A percentile compares a stretch with the other conserved stretches of the same genome.
phyloP scores from a whole-genome alignment of 169 alveolate species.

The Cyclospora cayetanensis region DNA sequence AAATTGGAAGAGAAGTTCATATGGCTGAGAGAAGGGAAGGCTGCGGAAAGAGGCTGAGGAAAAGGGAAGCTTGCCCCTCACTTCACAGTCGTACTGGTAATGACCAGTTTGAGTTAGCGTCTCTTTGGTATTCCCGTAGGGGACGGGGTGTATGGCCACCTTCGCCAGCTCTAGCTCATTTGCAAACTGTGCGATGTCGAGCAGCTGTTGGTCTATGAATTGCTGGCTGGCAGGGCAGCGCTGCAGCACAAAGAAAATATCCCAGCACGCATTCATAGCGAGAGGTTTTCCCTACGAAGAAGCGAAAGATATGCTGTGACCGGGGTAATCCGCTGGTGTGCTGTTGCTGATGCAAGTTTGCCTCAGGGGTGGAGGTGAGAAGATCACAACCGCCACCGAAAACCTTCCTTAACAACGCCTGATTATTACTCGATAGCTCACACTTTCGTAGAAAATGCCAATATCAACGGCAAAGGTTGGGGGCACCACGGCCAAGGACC shows the following conservation, averaged over 20 bases:
- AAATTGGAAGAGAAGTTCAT: too few relatives aligned
- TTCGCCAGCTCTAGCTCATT: conserved; percentile 24
- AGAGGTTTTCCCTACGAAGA: background rate
- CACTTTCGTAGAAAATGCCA: conserved; percentile 27
- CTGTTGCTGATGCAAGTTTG: background rate
- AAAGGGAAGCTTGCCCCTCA: too few relatives aligned
- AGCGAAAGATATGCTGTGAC: background rate
- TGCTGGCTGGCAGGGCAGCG: conserved; percentile 53
- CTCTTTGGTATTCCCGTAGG: conserved; percentile 41
- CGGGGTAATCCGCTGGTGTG: background rate
- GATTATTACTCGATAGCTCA: background rate
- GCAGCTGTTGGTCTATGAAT: background rate
- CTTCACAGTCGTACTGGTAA: conserved; percentile 26
- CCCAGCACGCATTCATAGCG: background rate
- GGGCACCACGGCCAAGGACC: background rate
- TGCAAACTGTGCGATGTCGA: background rate
- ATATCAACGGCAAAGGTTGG: background rate
- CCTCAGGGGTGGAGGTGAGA: background rate
- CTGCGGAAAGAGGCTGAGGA: background rate
- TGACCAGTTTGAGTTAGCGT: conserved; percentile 24
- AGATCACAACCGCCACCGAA: background rate
- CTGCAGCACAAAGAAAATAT: background rate
- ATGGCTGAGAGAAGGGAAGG: background rate
- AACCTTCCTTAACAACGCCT: background rate
- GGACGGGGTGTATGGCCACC: conserved; percentile 33